Base-by-base conservation (phyloP, 352 stramenopile genomes). In the Phytophthora citrophthora region DNA sequence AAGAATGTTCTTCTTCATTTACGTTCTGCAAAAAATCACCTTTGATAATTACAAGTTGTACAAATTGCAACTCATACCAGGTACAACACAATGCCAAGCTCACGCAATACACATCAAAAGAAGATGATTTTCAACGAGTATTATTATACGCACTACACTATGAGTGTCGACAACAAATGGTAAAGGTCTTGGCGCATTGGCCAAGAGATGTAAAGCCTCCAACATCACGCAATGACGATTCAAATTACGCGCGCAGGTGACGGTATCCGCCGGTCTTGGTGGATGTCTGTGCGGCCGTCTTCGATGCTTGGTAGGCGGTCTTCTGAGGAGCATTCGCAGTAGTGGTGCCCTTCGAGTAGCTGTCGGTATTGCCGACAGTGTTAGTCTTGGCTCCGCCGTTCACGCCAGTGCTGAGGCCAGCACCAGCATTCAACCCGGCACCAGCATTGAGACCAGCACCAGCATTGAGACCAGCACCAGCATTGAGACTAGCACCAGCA, bases 191-290 rank as follows among this genome's bases (percentile, higher is more conserved):
- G 24, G 24, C 24, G 12, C 24, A 36, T 50, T 11, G 24, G 24
- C 44, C 44, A 24, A 20, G 20, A 20, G 20, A 20, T 20, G 20
- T 20, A 20, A 20, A 20, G 2, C 20, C 20, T 2, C 20, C 20
- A 20, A 20, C 26, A 29, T 8, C 26, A 7, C 26, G 26, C 26
- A 29, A 29, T 29, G 26, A 29, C 26, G 20, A 20, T 29, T 29
- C 26, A 29, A 7, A 29, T 45, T 53, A 58, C 15, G 51, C 51
- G 51, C 51, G 51, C n/a, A 58, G 24, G 38, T 58, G 51, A 5
- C 51, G 51, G 51, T 58, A 58, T 2, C 16, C 27, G 23, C 26
- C 10, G 3, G 23, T 41, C 51, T 58, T 56, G 49, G 49, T 56
- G 32, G 49, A 26, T 18, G 45, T 51, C 24, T 51, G 49, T 13